These are phyloP conservation scores for Dorcoceras hygrometricum DNA, from an alignment of 257 asterid genomes.

Conservation along the genomic window DNA sequence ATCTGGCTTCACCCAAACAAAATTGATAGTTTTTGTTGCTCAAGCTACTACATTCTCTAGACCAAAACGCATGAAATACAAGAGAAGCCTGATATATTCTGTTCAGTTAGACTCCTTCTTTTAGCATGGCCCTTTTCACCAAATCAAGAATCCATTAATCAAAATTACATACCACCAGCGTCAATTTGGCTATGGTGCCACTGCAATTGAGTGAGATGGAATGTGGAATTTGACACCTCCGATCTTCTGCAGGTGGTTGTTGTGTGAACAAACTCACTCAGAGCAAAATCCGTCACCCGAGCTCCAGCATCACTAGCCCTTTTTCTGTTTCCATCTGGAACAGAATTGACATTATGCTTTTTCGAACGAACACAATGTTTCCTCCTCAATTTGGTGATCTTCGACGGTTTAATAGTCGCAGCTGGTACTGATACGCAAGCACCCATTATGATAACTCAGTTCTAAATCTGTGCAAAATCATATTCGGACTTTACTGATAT, in stretches of 20 bases:
- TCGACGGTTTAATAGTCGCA: constrained; percentile 30
- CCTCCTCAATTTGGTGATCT: constrained; percentile 32
- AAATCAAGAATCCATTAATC: background rate
- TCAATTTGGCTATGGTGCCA: constrained; percentile 78
- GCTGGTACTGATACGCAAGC: constrained; percentile 65
- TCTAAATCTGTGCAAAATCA: constrained; percentile 24
- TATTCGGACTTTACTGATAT: background rate
- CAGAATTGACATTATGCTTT: constrained; percentile 35
- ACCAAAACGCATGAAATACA: background rate
- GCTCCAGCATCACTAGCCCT: constrained; percentile 45
- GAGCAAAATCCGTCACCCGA: constrained; percentile 52
- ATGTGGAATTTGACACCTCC: constrained; percentile 59
- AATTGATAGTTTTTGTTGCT: constrained; percentile 3
- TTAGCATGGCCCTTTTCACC: background rate
- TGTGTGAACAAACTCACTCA: constrained; percentile 66
- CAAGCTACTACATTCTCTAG: background rate
- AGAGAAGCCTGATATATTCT: background rate
- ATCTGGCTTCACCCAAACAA: constrained; percentile 1
- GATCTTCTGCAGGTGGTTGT: constrained; percentile 68
- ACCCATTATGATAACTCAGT: constrained; percentile 51
- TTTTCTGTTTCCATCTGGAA: constrained; percentile 38
- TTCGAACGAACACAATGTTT: constrained; percentile 38
- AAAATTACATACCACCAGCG: constrained; percentile 45
- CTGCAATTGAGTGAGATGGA: constrained; percentile 78
- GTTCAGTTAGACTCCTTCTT: background rate